Conservation (phyloP, 495 filamentous ascomycete genomes). For the Rhypophila decipiens region DNA sequence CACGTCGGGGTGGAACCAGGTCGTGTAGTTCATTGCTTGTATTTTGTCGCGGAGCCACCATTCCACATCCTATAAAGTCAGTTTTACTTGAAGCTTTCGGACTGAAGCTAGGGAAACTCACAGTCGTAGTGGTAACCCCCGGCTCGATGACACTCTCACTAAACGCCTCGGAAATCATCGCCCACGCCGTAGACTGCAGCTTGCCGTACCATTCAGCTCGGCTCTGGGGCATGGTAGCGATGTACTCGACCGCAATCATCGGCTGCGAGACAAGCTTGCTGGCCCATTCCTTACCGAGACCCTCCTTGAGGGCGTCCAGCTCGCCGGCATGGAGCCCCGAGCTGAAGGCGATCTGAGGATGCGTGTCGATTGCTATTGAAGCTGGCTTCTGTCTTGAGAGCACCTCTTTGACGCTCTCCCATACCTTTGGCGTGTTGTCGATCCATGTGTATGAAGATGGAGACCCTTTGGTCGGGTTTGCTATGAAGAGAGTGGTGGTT, state of each 20-base stretch:
- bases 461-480: constrained; percentile 17
- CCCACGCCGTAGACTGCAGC: constrained; percentile 43
- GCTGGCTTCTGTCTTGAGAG: constrained; percentile 24
- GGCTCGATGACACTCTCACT: constrained; percentile 37
- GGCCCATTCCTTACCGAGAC: constrained; percentile 30
- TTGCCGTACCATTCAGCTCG: constrained; percentile 34
- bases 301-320: constrained; percentile 20
- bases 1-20: constrained; percentile 43
- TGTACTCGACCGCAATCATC: constrained; percentile 39
- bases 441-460: constrained; percentile 29
- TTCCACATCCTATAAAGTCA: constrained; percentile 31
- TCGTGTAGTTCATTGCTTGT: constrained; percentile 41
- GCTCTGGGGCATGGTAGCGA: constrained; percentile 34
- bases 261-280: constrained; percentile 28
- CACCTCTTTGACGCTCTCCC: constrained; percentile 25
- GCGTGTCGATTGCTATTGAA: constrained; percentile 35
- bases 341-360: constrained; percentile 34
- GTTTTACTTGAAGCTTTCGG: background rate
- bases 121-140: constrained; percentile 33
- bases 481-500: constrained; percentile 38
- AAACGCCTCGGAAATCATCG: constrained; percentile 40
- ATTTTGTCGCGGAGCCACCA: constrained; percentile 43
- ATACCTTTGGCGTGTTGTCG: constrained; percentile 37
- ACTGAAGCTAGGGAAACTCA: constrained; percentile 10
- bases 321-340: constrained; percentile 41